Evolutionary conservation across 2,329 filamentous ascomycete genomes (phyloP), one percentile per base, ranked within the genome.

Genomic region (Pezicula radicicola): DNA sequence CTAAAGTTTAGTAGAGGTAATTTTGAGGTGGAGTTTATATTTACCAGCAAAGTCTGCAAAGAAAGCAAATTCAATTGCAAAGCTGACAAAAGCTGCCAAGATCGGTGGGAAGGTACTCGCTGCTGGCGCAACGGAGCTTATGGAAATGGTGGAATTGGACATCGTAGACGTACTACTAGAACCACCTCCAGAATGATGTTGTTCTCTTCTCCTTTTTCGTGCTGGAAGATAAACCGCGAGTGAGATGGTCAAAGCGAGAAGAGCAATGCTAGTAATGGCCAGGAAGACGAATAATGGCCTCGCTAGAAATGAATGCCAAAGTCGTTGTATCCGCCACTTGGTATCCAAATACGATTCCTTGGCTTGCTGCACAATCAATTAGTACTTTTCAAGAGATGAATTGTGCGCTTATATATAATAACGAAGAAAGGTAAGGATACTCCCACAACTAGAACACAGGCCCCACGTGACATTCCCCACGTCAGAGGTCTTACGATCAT

Each of bases 41-140:
- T 43, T 59, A 70, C 69, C 76, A 6, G 77, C 71, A 65, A 74
- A 80, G 54, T 79, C 76, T 8, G 72, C 72, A 42, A 79, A 78
- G 15, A 70, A 76, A 8, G 71, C 70, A 54, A 77, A 72, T 57
- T 78, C 74, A 54, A 77, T 75, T 1, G 71, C 76, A 60, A 68
- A 76, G 7, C 74, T 74, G 10, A 79, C 68, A 53, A 78, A 80
- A n/a, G 69, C 66, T 39, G 72, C 63, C 18, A 58, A 39, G 41
- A 56, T 37, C 19, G 50, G 44, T 6, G 40, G 35, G 42, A 37
- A 39, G 16, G 13, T 46, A 46, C 41, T 47, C 9, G 48, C 35
- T 7, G 48, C 28, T 15, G 35, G 36, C 27, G 42, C 25, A 25
- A 30, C 9, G 4, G 19, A 25, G 6, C 19, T 27, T 12, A 45